Evolutionary conservation across 2,329 filamentous ascomycete species (phyloP).

Genomic region (Parastagonospora nodorum): DNA sequence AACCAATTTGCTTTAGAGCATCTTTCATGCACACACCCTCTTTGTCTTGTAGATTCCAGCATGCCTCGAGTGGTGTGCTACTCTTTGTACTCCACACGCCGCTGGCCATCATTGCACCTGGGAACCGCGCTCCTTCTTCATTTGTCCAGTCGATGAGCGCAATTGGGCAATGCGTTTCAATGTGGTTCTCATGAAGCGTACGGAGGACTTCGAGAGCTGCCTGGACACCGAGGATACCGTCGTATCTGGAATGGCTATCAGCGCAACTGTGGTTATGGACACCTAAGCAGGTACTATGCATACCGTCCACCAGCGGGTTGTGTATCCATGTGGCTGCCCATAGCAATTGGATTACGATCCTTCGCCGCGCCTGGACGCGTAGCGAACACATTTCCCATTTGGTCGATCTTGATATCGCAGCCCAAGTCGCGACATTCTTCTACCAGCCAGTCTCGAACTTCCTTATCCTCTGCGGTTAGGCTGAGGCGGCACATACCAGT

Average conservation of each 20-base stretch:
- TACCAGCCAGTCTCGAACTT: constrained; percentile 38
- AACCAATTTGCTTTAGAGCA: constrained; percentile 38
- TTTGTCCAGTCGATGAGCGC: constrained; percentile 80
- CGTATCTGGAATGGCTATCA: constrained; percentile 56
- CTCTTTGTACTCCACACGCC: constrained; percentile 71
- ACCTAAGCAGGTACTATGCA: background rate
- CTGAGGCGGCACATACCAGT: constrained; percentile 77
- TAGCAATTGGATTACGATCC: constrained; percentile 55
- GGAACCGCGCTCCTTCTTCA: constrained; percentile 80
- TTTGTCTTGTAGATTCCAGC: constrained; percentile 49
- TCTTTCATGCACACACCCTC: constrained; percentile 56
- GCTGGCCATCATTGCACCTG: constrained; percentile 72
- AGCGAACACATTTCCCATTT: constrained; percentile 44
- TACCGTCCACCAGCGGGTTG: constrained; percentile 49
- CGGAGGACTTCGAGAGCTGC: constrained; percentile 56
- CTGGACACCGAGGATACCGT: constrained; percentile 75
- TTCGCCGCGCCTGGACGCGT: constrained; percentile 36
- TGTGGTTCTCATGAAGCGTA: constrained; percentile 41
- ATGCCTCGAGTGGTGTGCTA: constrained; percentile 38
- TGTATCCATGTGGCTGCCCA: constrained; percentile 58
- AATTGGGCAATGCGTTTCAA: constrained; percentile 62
- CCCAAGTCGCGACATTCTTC: constrained; percentile 30
- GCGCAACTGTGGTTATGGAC: background rate
- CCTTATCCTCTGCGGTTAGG: constrained; percentile 49
- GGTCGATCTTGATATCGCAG: constrained; percentile 40